A percentile compares a stretch with the other conserved stretches of the same genome.
Conservation (phyloP, 2,329 filamentous ascomycete species). For the Lachnellula arida region DNA sequence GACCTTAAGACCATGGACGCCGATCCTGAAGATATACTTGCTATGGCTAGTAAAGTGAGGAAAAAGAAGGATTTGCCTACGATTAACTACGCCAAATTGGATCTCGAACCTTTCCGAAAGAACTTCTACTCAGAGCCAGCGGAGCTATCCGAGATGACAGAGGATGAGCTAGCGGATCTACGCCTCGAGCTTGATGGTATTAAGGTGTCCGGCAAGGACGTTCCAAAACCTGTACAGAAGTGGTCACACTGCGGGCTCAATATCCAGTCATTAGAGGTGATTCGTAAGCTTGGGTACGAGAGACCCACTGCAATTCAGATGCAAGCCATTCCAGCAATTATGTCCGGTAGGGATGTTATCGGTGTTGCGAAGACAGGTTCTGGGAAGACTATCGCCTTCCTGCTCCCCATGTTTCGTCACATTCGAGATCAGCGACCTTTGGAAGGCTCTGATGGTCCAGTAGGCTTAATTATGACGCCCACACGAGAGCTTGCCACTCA, state of each 20-base stretch:
- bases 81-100: constrained; percentile 80
- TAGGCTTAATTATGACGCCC: constrained; percentile 86
- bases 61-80: constrained; percentile 96
- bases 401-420: constrained; percentile 95
- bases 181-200: constrained; percentile 90
- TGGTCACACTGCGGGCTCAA: constrained; percentile 95
- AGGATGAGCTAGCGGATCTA: constrained; percentile 76
- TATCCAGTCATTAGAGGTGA: constrained; percentile 79
- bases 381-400: constrained; percentile 93
- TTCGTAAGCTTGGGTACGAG: constrained; percentile 76
- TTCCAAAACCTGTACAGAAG: constrained; percentile 90
- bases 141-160: constrained; percentile 76
- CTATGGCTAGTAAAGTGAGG: constrained; percentile 53
- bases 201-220: constrained; percentile 82
- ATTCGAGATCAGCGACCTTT: constrained; percentile 88
- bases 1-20: constrained; percentile 58
- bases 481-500: constrained; percentile 91
- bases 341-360: constrained; percentile 93
- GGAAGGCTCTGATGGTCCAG: constrained; percentile 78
- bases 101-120: constrained; percentile 83
- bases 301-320: constrained; percentile 91
- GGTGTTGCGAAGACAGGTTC: constrained; percentile 97
- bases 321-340: constrained; percentile 89
- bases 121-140: constrained; percentile 91
- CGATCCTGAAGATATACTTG: constrained; percentile 59